Evolutionary conservation across 1,284 basidiomycete species (phyloP).

Genomic region (Cystobasidium pallidum): DNA sequence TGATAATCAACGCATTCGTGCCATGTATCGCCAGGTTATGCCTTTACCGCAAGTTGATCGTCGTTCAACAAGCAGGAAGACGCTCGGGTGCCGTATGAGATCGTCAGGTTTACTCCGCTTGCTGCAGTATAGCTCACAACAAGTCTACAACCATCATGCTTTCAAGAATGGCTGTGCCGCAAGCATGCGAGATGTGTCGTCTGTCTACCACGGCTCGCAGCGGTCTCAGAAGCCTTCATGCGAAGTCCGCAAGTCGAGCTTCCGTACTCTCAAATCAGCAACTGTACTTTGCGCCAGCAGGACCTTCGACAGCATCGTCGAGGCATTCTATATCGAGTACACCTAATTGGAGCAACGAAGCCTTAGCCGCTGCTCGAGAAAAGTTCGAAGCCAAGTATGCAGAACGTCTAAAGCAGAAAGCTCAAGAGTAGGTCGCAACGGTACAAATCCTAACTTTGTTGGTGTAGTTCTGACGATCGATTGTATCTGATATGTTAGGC

Average conservation of each 20-base stretch:
- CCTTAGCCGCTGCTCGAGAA: conserved; percentile 17
- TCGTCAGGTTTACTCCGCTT: not conserved
- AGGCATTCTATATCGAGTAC: conserved; percentile 25
- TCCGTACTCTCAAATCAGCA: conserved; percentile 15
- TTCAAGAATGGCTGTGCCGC: not conserved
- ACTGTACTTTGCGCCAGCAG: conserved; percentile 15
- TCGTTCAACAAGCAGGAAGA: not conserved
- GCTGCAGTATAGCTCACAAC: not conserved
- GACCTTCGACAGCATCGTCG: conserved; percentile 20
- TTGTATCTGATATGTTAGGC: conserved; percentile 3
- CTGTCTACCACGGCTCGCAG: not conserved
- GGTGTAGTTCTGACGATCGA: not conserved
- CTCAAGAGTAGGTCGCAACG: conserved; percentile 39
- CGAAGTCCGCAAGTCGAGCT: conserved; percentile 15
- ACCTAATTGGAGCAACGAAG: conserved; percentile 31
- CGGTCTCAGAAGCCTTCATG: conserved; percentile 3
- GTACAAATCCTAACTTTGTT: not conserved
- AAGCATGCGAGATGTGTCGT: conserved; percentile 17
- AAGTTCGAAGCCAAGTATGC: conserved; percentile 50
- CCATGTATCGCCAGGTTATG: not conserved
- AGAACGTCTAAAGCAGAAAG: conserved; percentile 47
- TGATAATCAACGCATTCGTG: not conserved
- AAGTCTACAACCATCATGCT: not conserved
- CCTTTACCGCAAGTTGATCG: conserved; percentile 4
- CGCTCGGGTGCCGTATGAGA: not conserved